phyloP scores from a whole-genome alignment of 2,329 filamentous ascomycete species.

The Aspergillus pseudotamarii region DNA sequence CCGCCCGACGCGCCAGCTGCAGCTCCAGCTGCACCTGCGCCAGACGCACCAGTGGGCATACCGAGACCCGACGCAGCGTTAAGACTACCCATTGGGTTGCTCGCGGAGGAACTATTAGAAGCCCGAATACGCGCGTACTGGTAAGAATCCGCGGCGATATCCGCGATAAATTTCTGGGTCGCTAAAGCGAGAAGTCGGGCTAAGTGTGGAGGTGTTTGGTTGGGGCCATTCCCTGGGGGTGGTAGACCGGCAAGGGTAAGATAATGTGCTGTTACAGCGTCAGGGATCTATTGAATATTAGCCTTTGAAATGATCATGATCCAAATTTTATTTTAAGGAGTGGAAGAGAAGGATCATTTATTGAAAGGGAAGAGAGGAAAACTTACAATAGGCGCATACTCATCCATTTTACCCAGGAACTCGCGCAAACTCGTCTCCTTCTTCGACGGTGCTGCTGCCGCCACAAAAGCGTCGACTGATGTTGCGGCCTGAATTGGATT shows the following conservation, averaged over 20 bases:
- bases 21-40: conserved; percentile 56
- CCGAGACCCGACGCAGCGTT: conserved; percentile 65
- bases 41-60: conserved; percentile 57
- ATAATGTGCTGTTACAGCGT: conserved; percentile 97
- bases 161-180: conserved; percentile 98
- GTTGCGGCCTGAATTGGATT: conserved; percentile 24
- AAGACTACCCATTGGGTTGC: conserved; percentile 87
- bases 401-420: conserved; percentile 95
- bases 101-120: conserved; percentile 82
- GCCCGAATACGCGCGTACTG: conserved; percentile 95
- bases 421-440: conserved; percentile 93
- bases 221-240: conserved; percentile 80
- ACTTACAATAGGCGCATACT: conserved; percentile 92
- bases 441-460: conserved; percentile 65
- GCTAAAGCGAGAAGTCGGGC: conserved; percentile 92
- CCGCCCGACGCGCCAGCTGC: conserved; percentile 51
- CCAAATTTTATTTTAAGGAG: not conserved
- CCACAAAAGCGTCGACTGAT: conserved; percentile 49
- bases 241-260: conserved; percentile 94
- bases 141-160: conserved; percentile 95
- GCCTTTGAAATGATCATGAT: not conserved
- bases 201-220: conserved; percentile 74
- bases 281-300: conserved; percentile 72
- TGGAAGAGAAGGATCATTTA: not conserved
- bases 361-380: conserved; percentile 9